phyloP scores from a whole-genome alignment of 2,329 filamentous ascomycete genomes.

The Trichoderma atroviride region DNA sequence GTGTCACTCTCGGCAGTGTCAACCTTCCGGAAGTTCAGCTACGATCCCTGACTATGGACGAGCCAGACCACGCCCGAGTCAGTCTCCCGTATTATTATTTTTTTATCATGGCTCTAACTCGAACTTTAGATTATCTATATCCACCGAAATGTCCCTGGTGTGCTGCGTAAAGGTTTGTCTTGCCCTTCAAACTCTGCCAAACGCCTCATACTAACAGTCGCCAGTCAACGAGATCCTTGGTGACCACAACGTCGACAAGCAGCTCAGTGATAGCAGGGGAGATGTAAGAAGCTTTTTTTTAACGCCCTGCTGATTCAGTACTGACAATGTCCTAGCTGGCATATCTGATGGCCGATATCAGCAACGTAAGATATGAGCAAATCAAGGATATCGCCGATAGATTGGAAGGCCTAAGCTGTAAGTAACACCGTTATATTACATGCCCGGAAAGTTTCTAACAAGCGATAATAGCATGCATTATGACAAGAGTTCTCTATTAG shows the following conservation, averaged over 20 bases:
- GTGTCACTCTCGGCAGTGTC: constrained; percentile 85
- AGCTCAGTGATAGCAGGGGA: constrained; percentile 93
- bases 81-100: constrained; percentile 21
- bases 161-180: constrained; percentile 72
- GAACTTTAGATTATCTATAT: constrained; percentile 77
- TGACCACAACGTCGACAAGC: constrained; percentile 97
- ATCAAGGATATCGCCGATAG: constrained; percentile 85
- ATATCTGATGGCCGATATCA: constrained; percentile 98
- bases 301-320: background rate
- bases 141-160: constrained; percentile 94
- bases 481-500: constrained; percentile 53
- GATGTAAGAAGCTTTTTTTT: constrained; percentile 57
- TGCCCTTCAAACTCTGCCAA: constrained; percentile 20
- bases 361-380: constrained; percentile 75
- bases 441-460: constrained; percentile 15
- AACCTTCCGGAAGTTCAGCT: constrained; percentile 96
- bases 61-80: constrained; percentile 84
- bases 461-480: constrained; percentile 45
- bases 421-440: constrained; percentile 39
- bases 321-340: constrained; percentile 60
- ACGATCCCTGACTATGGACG: constrained; percentile 85
- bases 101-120: constrained; percentile 27
- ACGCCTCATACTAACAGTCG: background rate
- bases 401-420: constrained; percentile 79
- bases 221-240: constrained; percentile 90